Base-by-base conservation (phyloP, 1,284 basidiomycete genomes). In the Fistulina hepatica region DNA sequence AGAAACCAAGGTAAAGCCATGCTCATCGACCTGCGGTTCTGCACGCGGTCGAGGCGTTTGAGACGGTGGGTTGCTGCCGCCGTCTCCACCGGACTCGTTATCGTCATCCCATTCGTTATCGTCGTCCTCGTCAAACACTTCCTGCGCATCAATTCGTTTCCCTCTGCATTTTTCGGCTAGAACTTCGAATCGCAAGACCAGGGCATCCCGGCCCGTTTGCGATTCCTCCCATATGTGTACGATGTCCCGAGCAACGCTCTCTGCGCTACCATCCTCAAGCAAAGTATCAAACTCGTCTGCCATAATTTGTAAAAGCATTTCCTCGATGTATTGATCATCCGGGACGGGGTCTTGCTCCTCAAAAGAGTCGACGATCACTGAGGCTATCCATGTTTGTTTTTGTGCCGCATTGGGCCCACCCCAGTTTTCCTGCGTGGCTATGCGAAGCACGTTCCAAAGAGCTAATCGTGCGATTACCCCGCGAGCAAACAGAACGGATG, bases 371-470 rank as follows among this genome's bases (percentile, higher is more conserved):
- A 93, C 78, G 49, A 94, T 68, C 33, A 73, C 73, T 7, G 76
- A 76, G 13, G 84, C 84, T 19, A 94, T 67, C 81, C 85, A 90
- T 7, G 71, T 77, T 43, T 79, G 73, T 59, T 92, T 91, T 45
- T 76, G 69, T 11, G 57, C 45, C 2, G 66, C 64, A 25, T 75
- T 71, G 17, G 79, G 69, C 3, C 85, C 89, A 27, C 88, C 90
- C 88, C 88, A 92, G 46, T 64, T 60, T 51, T 90, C 73, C 40
- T 80, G 72, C 26, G 93, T 76, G 21, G 90, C 89, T 51, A 92
- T 67, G 33, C 81, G 79, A 28, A 94, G 71, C 2, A 79, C 83
- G 26, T 83, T 74, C 90, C 90, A 94, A 43, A 78, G 63, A 17
- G 72, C 66, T 37, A 94, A 70, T 37, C 88, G 72, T 20, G 88